Conservation (phyloP, 192 early-diverging fungal species). For the Paraglomus occultum region DNA sequence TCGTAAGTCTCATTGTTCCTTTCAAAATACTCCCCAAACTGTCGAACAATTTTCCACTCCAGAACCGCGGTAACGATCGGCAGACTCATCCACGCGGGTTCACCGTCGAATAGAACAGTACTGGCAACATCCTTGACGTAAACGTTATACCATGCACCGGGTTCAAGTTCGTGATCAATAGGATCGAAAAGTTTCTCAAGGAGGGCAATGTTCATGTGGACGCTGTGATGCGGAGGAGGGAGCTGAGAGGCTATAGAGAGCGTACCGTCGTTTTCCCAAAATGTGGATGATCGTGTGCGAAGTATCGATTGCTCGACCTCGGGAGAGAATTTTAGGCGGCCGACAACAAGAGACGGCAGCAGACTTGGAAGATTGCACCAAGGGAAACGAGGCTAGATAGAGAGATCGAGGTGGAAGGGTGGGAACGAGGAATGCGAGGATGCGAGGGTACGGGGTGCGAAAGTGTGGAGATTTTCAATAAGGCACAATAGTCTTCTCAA, state of each 20-base stretch:
- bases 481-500: no score
- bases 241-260: slow-evolving; percentile 1
- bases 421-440: no score
- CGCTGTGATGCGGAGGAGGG: slow-evolving; percentile 22
- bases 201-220: slow-evolving; percentile 21
- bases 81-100: neutral
- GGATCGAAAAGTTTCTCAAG: slow-evolving; percentile 30
- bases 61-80: neutral
- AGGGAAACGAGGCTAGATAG: slow-evolving; percentile 10
- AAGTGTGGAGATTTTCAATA: no score
- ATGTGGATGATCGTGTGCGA: slow-evolving; percentile 22
- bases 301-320: slow-evolving; percentile 26
- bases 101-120: slow-evolving; percentile 21
- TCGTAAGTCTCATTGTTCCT: slow-evolving; percentile 2
- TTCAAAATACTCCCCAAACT: neutral
- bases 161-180: slow-evolving; percentile 11
- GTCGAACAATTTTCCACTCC: neutral
- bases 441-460: no score
- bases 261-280: slow-evolving; percentile 27
- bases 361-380: neutral
- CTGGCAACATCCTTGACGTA: slow-evolving; percentile 21
- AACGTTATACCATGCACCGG: slow-evolving; percentile 28
- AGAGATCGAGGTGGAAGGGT: no score
- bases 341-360: slow-evolving; percentile 11
- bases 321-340: slow-evolving; percentile 14